Evolutionary conservation across 768 basidiomycete genomes (phyloP), one percentile per base, ranked within the genome.

Genomic region (Mycena rosella): DNA sequence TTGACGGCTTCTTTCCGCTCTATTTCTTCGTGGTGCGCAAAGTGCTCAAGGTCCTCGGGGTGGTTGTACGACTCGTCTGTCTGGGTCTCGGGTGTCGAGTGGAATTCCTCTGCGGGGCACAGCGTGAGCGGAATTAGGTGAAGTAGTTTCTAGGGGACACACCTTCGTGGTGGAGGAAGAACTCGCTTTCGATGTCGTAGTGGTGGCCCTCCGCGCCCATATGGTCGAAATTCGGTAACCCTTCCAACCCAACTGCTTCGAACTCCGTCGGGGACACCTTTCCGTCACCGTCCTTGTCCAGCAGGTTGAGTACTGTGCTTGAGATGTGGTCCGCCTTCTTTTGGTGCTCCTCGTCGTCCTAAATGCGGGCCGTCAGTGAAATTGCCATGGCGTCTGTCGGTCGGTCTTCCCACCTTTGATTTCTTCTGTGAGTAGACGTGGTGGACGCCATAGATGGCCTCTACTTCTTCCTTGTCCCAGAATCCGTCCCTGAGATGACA

Each of bases 101-200:
- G 98, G 84, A 86, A 98, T 80, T 94, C 81, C 81, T 99, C 94
- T 95, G 73, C 17, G 32, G 17, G 20, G 38, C 22, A 44, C 30
- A 26, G 57, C 36, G 26, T 63, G 53, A 45, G n/a, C 18, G 14
- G 6, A 15, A 24, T 42, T 17, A 52, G 29, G 44, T 24, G 44
- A 22, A 53, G 17, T n/a, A 42, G 38, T 32, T 42, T 5, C 20
- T 13, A 24, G 32, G 7, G 5, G 20, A 6, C 53, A 10, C 66
- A 91, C 96, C 96, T 89, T 99, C 98, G 80, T 99, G 98, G 75
- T 99, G 96, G 53, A 96, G 84, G 87, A 96, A 96, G 82, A 96
- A 96, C 79, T 97, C 94, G 79, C 94, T 95, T 79, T 95, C 94
- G 45, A 92, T 87, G 75, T 96, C 96, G 73, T 96, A 96, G 76